These are phyloP conservation scores for Golubevia sp. DNA, from an alignment of 1,284 basidiomycete species.

Conservation along the genomic window DNA sequence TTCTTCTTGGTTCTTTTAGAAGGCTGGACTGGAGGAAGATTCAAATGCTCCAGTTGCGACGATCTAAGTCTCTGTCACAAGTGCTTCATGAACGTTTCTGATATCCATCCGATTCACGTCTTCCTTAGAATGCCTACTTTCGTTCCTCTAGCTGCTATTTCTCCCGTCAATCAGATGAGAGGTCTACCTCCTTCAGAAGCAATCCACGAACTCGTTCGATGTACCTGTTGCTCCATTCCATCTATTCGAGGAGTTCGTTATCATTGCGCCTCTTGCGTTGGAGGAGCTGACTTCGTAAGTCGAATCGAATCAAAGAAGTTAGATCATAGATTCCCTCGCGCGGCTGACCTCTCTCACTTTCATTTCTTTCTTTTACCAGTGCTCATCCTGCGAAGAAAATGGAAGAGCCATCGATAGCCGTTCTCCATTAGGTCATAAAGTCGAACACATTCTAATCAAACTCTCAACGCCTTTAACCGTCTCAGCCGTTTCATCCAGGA, in stretches of 20 bases:
- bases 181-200: background rate
- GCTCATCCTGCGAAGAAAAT: constrained; percentile 7
- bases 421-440: background rate
- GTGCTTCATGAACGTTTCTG: no score
- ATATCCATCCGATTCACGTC: no score
- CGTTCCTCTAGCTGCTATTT: no score
- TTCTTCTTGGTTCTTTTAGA: no score
- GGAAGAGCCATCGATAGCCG: background rate
- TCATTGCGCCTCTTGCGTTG: constrained; percentile 9
- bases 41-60: background rate
- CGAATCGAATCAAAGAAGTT: background rate
- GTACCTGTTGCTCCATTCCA: constrained; percentile 3
- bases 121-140: no score
- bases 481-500: no score
- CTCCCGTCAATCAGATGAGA: no score
- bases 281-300: constrained; percentile 13
- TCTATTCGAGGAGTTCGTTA: constrained; percentile 7
- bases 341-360: background rate
- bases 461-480: background rate
- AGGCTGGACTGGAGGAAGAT: background rate
- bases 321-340: background rate
- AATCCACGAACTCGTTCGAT: constrained; percentile 4
- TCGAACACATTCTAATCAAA: constrained; percentile 8
- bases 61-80: no score
- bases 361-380: background rate